A percentile compares a stretch with the other conserved stretches of the same genome.
These are phyloP conservation scores for Coemansia sp. DNA, from an alignment of 371 early-diverging fungal species.

Conservation along the genomic window DNA sequence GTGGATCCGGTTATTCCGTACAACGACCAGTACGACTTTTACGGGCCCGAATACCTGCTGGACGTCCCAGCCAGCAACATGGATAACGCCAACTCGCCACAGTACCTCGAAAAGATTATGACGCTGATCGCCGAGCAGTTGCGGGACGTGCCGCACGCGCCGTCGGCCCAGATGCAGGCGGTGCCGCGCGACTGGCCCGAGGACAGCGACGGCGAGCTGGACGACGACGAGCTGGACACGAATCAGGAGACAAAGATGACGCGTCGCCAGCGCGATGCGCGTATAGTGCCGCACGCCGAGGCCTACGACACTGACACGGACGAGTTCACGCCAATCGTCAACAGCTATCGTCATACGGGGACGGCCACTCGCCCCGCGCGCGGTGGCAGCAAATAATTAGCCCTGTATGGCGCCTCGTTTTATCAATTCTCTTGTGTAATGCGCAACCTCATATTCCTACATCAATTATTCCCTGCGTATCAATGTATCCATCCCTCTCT, in stretches of 20 bases:
- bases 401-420: background rate
- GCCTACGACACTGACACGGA: conserved; percentile 35
- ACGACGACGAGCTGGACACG: conserved; percentile 34
- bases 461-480: too few species aligned
- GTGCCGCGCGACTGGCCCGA: conserved; percentile 46
- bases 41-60: conserved; percentile 91
- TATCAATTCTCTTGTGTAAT: background rate
- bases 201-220: conserved; percentile 31
- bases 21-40: conserved; percentile 95
- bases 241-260: conserved; percentile 32
- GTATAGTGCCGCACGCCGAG: conserved; percentile 37
- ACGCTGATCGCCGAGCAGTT: conserved; percentile 30
- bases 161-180: conserved; percentile 86
- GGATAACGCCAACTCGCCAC: conserved; percentile 91
- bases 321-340: conserved; percentile 14
- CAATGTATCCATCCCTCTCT: too few species aligned
- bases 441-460: background rate
- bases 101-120: conserved; percentile 81
- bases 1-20: conserved; percentile 79
- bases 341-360: conserved; percentile 37
- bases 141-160: conserved; percentile 60
- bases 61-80: conserved; percentile 95
- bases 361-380: conserved; percentile 33
- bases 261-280: conserved; percentile 32
- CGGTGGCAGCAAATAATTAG: background rate